phyloP scores from a whole-genome alignment of 129 eudicot species.

The Chrysanthemum makinoi region DNA sequence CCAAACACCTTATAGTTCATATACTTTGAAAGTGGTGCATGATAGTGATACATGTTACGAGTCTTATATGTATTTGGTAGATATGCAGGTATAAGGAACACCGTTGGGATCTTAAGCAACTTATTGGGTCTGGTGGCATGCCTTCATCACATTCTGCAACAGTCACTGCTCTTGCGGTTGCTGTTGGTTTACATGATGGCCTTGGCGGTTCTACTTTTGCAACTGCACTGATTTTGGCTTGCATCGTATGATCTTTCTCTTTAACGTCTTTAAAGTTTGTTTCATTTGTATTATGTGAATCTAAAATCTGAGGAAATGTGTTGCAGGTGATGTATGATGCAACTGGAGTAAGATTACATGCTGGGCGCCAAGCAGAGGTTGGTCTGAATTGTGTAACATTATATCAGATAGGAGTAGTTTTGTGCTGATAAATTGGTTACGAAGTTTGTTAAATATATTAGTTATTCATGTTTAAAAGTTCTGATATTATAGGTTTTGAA shows the following conservation, averaged over 20 bases:
- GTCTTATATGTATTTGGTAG: constrained; percentile 45
- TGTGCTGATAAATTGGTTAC: constrained; percentile 4
- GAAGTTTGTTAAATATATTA: background rate
- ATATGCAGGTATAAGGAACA: constrained; percentile 80
- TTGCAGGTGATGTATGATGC: constrained; percentile 99
- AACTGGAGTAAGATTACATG: constrained; percentile 90
- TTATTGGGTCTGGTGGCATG: constrained; percentile 97
- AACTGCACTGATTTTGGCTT: constrained; percentile 61
- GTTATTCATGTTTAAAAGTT: background rate
- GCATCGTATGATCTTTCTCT: constrained; percentile 49
- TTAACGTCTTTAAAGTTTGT: background rate
- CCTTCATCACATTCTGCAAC: constrained; percentile 98
- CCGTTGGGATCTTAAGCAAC: constrained; percentile 81
- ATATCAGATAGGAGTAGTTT: background rate
- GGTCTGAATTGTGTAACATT: background rate
- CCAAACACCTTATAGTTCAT: background rate
- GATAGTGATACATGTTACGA: constrained; percentile 21
- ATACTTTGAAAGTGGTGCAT: constrained; percentile 7
- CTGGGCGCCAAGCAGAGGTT: constrained; percentile 99
- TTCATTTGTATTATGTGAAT: background rate
- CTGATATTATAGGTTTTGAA: constrained; percentile 60
- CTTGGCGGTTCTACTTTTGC: constrained; percentile 71
- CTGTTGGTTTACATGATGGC: constrained; percentile 81
- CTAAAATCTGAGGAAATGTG: background rate
- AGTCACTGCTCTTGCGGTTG: constrained; percentile 88